Conservation (phyloP, 1,284 basidiomycete species). For the Cutaneotrichosporon cavernicola region DNA sequence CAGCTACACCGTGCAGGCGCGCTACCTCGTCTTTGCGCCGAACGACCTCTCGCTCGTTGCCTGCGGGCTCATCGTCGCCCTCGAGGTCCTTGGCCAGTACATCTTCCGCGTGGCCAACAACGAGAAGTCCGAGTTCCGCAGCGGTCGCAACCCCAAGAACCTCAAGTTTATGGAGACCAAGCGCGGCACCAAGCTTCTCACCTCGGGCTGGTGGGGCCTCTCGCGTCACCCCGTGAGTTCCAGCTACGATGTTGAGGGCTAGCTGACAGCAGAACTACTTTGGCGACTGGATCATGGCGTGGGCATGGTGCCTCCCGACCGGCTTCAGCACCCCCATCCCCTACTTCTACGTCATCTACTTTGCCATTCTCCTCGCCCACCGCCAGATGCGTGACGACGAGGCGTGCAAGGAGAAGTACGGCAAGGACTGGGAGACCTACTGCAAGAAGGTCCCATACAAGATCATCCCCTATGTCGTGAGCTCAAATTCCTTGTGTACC, state of each 20-base stretch:
- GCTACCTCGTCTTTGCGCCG: slow-evolving; percentile 86
- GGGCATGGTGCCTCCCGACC: slow-evolving; percentile 84
- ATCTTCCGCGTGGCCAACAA: slow-evolving; percentile 87
- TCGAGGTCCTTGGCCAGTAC: slow-evolving; percentile 79
- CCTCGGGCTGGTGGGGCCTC: slow-evolving; percentile 95
- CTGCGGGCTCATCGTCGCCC: slow-evolving; percentile 63
- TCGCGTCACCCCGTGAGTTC: slow-evolving; percentile 73
- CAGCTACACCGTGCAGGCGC: slow-evolving; percentile 88
- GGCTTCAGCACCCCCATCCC: slow-evolving; percentile 89
- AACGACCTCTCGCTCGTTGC: slow-evolving; percentile 71
- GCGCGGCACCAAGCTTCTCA: slow-evolving; percentile 84
- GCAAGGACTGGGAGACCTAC: slow-evolving; percentile 81
- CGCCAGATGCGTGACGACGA: slow-evolving; percentile 90
- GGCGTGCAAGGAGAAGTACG: slow-evolving; percentile 82
- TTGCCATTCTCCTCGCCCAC: slow-evolving; percentile 85
- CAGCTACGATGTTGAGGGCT: background rate
- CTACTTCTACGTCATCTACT: slow-evolving; percentile 93
- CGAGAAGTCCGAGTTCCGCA: slow-evolving; percentile 95
- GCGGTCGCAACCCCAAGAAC: slow-evolving; percentile 91
- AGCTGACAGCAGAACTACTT: slow-evolving; percentile 63
- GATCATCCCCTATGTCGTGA: slow-evolving; percentile 76
- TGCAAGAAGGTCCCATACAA: slow-evolving; percentile 77
- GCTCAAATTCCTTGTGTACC: background rate
- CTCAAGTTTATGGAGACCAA: slow-evolving; percentile 79
- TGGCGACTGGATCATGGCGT: slow-evolving; percentile 57